Conservation (phyloP, 805 yeast species). For the Zygoascus bituminiphila region DNA sequence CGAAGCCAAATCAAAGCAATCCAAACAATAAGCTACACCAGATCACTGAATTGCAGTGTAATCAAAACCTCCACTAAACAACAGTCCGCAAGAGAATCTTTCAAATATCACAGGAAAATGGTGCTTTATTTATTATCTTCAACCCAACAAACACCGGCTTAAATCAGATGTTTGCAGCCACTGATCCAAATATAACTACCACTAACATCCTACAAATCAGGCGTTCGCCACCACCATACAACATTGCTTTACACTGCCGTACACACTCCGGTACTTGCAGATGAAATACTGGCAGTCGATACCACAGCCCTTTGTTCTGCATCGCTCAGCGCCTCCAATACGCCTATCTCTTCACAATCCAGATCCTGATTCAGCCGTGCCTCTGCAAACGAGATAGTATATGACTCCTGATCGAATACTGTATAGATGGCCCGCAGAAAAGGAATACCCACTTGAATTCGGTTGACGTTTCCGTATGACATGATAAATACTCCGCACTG, state of each 20-base stretch:
- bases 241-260: background rate
- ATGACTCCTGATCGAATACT: slow-evolving; percentile 56
- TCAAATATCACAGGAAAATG: too few species aligned
- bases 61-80: too few species aligned
- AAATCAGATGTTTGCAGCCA: too few species aligned
- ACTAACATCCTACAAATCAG: too few species aligned
- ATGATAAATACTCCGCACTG: background rate
- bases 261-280: background rate
- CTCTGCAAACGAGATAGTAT: slow-evolving; percentile 48
- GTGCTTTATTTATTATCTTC: too few species aligned
- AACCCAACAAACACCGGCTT: too few species aligned
- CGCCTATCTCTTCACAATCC: background rate
- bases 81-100: too few species aligned
- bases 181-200: background rate
- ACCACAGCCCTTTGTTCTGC: background rate
- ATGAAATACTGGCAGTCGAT: background rate
- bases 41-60: too few species aligned
- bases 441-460: slow-evolving; percentile 50
- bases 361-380: slow-evolving; percentile 18
- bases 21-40: too few species aligned
- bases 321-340: background rate
- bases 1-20: too few species aligned
- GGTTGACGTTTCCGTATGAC: background rate
- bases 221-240: too few species aligned
- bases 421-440: slow-evolving; percentile 56